Conservation (phyloP, 768 basidiomycete species). For the Kondoa malvinella region DNA sequence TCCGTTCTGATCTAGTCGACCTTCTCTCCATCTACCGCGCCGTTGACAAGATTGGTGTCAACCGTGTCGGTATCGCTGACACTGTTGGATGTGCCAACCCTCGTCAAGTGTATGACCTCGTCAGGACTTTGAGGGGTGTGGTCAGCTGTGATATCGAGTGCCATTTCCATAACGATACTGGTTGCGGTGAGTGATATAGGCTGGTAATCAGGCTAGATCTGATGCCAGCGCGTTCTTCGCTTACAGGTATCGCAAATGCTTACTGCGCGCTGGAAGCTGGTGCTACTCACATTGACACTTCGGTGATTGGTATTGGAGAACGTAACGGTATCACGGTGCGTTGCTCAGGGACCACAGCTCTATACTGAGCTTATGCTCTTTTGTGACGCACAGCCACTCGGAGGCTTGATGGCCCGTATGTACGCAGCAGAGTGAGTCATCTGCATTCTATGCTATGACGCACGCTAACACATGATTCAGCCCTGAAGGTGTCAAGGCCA, state of each 20-base stretch:
- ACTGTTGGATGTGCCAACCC: conserved; percentile 99
- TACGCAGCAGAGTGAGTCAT: conserved; percentile 22
- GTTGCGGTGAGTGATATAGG: conserved; percentile 49
- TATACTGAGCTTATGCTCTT: background rate
- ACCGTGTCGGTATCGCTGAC: conserved; percentile 96
- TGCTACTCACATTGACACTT: conserved; percentile 97
- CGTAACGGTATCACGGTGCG: conserved; percentile 78
- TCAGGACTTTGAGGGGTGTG: conserved; percentile 85
- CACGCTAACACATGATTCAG: conserved; percentile 55
- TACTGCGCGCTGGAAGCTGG: conserved; percentile 97
- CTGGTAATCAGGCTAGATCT: background rate
- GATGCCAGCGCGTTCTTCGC: conserved; percentile 8
- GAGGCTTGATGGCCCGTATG: conserved; percentile 88
- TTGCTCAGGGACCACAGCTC: background rate
- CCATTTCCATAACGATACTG: conserved; percentile 93
- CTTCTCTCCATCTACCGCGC: conserved; percentile 96
- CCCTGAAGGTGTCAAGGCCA: conserved; percentile 97
- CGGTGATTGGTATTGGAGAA: conserved; percentile 93
- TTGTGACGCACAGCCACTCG: conserved; percentile 45
- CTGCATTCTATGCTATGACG: background rate
- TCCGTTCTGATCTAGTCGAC: conserved; percentile 98
- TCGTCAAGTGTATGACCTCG: conserved; percentile 93
- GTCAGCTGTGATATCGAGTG: conserved; percentile 95
- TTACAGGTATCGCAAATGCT: conserved; percentile 82
- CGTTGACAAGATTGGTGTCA: conserved; percentile 97